Conservation (phyloP, 305 asterid species). For the Petunia hybrid region DNA sequence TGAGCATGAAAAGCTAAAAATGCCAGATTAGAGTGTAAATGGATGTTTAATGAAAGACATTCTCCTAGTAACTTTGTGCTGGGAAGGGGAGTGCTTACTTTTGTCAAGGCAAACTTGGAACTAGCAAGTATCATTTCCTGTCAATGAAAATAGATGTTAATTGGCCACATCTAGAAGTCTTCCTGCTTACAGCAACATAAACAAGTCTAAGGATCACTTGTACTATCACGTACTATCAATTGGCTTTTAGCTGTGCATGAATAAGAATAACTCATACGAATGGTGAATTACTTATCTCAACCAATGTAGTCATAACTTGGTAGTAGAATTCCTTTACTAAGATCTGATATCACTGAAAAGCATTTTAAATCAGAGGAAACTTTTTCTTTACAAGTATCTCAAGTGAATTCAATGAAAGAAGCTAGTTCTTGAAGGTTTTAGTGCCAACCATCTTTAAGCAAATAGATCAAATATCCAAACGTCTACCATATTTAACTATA, state of each 20-base stretch:
- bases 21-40: conserved; percentile 1
- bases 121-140: conserved; percentile 97
- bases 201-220: conserved; percentile 13
- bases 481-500: not conserved
- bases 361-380: not conserved
- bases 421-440: conserved; percentile 11
- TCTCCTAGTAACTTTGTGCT: conserved; percentile 10
- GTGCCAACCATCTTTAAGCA: conserved; percentile 20
- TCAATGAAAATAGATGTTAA: conserved; percentile 34
- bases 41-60: not conserved
- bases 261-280: not conserved
- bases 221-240: conserved; percentile 12
- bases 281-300: conserved; percentile 21
- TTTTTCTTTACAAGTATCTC: conserved; percentile 15
- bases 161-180: not conserved
- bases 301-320: not conserved
- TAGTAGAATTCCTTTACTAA: not conserved
- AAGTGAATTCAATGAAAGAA: not conserved
- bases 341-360: conserved; percentile 23
- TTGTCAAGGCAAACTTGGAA: conserved; percentile 54
- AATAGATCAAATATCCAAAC: conserved; percentile 21
- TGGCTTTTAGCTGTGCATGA: conserved; percentile 22
- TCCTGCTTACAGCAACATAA: conserved; percentile 31
- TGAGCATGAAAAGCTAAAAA: not conserved
- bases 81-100: conserved; percentile 50